Evolutionary conservation across 805 yeast species (phyloP).

Genomic region (Torulaspora gathmanii): DNA sequence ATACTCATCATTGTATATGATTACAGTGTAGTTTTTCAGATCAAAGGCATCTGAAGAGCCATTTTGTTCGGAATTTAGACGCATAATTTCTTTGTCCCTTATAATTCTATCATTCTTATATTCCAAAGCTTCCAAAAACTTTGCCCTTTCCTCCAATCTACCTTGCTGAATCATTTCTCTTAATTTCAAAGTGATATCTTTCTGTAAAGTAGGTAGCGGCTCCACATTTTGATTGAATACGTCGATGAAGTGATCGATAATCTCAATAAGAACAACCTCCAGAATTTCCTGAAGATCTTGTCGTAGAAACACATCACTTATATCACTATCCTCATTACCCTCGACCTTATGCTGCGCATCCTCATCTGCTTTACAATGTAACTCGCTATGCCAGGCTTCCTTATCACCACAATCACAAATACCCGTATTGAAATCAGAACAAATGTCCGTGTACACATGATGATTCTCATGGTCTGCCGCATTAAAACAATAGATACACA

Average conservation of each 20-base stretch:
- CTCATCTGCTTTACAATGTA: constrained; percentile 47
- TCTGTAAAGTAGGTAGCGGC: constrained; percentile 31
- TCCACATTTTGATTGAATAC: constrained; percentile 37
- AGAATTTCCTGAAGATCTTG: constrained; percentile 20
- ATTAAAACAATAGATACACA: constrained; percentile 70
- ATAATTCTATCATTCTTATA: constrained; percentile 18
- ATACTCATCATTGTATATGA: constrained; percentile 76
- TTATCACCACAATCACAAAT: constrained; percentile 73
- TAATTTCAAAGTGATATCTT: constrained; percentile 28
- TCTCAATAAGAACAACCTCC: constrained; percentile 28
- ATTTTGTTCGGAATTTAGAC: background rate
- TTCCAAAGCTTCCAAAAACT: constrained; percentile 19
- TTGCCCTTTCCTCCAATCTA: constrained; percentile 17
- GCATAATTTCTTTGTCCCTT: background rate
- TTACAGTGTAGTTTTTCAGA: constrained; percentile 42
- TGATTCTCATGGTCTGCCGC: constrained; percentile 64
- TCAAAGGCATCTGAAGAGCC: constrained; percentile 5
- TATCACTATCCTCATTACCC: constrained; percentile 7
- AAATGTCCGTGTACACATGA: constrained; percentile 50
- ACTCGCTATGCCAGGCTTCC: constrained; percentile 51
- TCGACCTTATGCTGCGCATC: constrained; percentile 28
- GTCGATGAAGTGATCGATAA: constrained; percentile 42
- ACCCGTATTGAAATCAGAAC: constrained; percentile 48
- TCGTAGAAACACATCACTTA: constrained; percentile 11
- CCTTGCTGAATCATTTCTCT: constrained; percentile 30